phyloP scores from a whole-genome alignment of 768 basidiomycete species.

The Mycena venus region DNA sequence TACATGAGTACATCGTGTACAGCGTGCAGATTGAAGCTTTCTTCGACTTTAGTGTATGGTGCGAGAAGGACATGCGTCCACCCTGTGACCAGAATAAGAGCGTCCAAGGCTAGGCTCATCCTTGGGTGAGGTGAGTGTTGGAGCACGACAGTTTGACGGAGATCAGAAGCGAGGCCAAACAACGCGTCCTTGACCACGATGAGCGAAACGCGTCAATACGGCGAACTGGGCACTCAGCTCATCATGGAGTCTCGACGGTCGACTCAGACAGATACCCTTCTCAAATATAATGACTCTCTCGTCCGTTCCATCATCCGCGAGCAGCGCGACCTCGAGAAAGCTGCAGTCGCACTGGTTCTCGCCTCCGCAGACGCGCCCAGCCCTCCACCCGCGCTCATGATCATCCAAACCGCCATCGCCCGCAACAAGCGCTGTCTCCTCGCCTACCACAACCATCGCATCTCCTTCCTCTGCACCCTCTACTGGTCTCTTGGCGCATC shows the following conservation, averaged over 20 bases:
- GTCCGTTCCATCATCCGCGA: slow-evolving; percentile 91
- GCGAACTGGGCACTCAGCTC: slow-evolving; percentile 91
- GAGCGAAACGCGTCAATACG: slow-evolving; percentile 75
- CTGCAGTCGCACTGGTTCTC: slow-evolving; percentile 53
- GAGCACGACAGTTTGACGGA: too few relatives aligned
- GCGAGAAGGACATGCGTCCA: slow-evolving; percentile 82
- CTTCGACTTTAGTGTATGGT: slow-evolving; percentile 97
- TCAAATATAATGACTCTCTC: slow-evolving; percentile 93
- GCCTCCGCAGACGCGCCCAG: slow-evolving; percentile 51
- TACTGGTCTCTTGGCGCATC: slow-evolving; percentile 94
- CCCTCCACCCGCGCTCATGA: slow-evolving; percentile 75
- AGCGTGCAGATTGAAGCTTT: slow-evolving; percentile 95
- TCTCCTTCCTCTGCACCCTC: slow-evolving; percentile 86
- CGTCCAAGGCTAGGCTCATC: slow-evolving; percentile 63
- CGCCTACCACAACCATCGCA: slow-evolving; percentile 91
- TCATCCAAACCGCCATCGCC: slow-evolving; percentile 90
- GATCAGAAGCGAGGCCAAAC: too few relatives aligned
- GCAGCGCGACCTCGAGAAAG: slow-evolving; percentile 87
- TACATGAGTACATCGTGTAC: slow-evolving; percentile 89
- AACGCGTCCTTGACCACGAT: slow-evolving; percentile 44
- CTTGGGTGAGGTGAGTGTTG: slow-evolving; percentile 15
- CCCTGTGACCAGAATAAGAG: slow-evolving; percentile 60
- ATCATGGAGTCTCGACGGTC: slow-evolving; percentile 90
- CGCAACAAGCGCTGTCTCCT: slow-evolving; percentile 97
- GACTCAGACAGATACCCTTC: slow-evolving; percentile 82